A percentile compares a stretch with the other conserved stretches of the same genome.
phyloP scores from a whole-genome alignment of 176 grass and related monocot species.

The Puya raimondii region DNA sequence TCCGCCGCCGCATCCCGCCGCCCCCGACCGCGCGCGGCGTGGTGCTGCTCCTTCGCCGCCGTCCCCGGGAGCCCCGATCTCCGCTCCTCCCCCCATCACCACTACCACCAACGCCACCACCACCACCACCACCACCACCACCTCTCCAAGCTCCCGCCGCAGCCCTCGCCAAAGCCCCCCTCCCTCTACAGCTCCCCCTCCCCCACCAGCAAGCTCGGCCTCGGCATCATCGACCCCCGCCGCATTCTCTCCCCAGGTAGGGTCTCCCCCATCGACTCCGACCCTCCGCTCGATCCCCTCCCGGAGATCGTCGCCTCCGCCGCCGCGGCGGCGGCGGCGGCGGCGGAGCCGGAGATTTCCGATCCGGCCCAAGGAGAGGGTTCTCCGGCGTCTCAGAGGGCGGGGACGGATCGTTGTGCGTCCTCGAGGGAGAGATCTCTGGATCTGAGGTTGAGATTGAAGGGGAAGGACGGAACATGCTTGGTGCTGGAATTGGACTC shows the following conservation, averaged over 20 bases:
- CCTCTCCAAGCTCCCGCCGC: constrained; percentile 31
- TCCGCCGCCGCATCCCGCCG: constrained; percentile 28
- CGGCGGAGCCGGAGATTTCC: constrained; percentile 9
- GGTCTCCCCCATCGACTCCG: constrained; percentile 83
- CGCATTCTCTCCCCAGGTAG: constrained; percentile 86
- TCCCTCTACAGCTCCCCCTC: constrained; percentile 59
- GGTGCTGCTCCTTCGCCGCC: constrained; percentile 67
- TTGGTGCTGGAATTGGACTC: constrained; percentile 74
- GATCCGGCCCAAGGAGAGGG: constrained; percentile 11
- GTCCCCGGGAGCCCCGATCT: constrained; percentile 41
- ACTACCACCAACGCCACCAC: background rate
- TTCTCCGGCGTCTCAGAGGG: constrained; percentile 24
- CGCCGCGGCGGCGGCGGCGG: background rate
- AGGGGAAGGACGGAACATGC: constrained; percentile 44
- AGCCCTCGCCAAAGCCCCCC: constrained; percentile 43
- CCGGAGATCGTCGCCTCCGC: constrained; percentile 1
- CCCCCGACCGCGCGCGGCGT: constrained; percentile 31
- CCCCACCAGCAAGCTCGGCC: constrained; percentile 42
- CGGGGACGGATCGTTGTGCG: constrained; percentile 24
- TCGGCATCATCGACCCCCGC: constrained; percentile 61
- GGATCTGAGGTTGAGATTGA: constrained; percentile 68
- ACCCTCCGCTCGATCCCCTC: constrained; percentile 18
- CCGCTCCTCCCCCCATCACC: constrained; percentile 16
- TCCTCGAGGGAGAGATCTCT: constrained; percentile 10
- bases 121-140: background rate